These are phyloP conservation scores for Plasmopara muralis DNA, from an alignment of 352 stramenopile genomes.

Conservation along the genomic window DNA sequence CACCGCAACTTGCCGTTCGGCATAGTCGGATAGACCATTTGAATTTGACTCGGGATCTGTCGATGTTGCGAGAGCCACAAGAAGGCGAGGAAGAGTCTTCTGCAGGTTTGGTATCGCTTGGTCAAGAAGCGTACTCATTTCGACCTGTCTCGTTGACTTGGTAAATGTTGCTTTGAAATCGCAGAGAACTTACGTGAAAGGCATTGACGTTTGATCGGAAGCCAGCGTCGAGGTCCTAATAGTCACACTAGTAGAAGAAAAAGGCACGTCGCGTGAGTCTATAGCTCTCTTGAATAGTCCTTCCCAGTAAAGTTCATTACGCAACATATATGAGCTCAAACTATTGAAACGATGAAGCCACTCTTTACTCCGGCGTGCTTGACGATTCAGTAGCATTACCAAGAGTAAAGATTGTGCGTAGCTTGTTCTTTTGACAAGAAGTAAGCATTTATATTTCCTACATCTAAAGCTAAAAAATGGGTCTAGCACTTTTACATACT, in stretches of 20 bases:
- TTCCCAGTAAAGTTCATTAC: neutral
- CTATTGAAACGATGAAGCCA: constrained; percentile 3
- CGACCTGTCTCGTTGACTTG: constrained; percentile 2
- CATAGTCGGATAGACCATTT: constrained; percentile 12
- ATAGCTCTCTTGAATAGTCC: neutral
- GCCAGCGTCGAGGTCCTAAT: constrained; percentile 9
- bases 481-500: no score
- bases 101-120: constrained; percentile 17
- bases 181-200: constrained; percentile 7
- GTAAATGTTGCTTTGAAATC: constrained; percentile 13
- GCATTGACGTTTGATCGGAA: neutral
- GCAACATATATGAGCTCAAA: neutral
- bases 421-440: constrained; percentile 9
- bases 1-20: constrained; percentile 21
- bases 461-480: no score
- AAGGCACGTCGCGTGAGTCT: constrained; percentile 1
- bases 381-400: neutral
- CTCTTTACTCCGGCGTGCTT: constrained; percentile 1
- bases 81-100: constrained; percentile 13
- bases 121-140: constrained; percentile 12
- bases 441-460: neutral
- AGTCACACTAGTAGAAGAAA: constrained; percentile 3
- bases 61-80: constrained; percentile 5
- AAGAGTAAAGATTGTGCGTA: constrained; percentile 2
- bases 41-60: constrained; percentile 1